Evolutionary conservation across 192 early-diverging fungal genomes (phyloP).

Genomic region (Linnemannia schmuckeri): DNA sequence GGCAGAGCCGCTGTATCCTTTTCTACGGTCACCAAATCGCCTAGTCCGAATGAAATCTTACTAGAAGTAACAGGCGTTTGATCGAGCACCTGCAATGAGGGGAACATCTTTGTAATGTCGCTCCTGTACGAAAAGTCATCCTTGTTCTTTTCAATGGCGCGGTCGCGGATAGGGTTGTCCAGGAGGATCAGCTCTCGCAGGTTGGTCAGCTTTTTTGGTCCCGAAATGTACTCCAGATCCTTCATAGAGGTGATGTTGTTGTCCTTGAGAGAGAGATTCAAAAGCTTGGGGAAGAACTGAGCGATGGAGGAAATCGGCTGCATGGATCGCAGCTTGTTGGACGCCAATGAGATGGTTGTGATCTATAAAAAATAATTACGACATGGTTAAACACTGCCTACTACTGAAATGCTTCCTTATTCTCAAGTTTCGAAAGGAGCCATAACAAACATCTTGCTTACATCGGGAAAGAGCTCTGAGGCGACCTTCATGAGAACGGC

Average conservation of each 20-base stretch:
- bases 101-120: slow-evolving; percentile 54
- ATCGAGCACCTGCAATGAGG: slow-evolving; percentile 56
- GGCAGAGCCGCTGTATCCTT: slow-evolving; percentile 15
- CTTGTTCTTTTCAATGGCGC: slow-evolving; percentile 20
- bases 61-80: slow-evolving; percentile 25
- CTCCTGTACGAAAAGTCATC: slow-evolving; percentile 56
- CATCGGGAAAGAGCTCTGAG: slow-evolving; percentile 22
- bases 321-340: slow-evolving; percentile 34
- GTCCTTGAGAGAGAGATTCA: slow-evolving; percentile 54
- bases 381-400: neutral
- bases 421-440: neutral
- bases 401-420: neutral
- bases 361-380: slow-evolving; percentile 24
- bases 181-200: slow-evolving; percentile 56
- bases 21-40: neutral
- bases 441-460: neutral
- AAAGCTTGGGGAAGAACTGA: slow-evolving; percentile 50
- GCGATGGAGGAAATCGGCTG: slow-evolving; percentile 34
- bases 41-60: slow-evolving; percentile 51
- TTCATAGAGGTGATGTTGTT: slow-evolving; percentile 51
- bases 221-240: slow-evolving; percentile 48
- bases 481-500: slow-evolving; percentile 22
- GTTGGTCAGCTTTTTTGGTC: slow-evolving; percentile 40
- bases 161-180: slow-evolving; percentile 56
- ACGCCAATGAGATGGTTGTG: slow-evolving; percentile 51